Conservation (phyloP, 371 early-diverging fungal genomes). For the Mortierella sp. region DNA sequence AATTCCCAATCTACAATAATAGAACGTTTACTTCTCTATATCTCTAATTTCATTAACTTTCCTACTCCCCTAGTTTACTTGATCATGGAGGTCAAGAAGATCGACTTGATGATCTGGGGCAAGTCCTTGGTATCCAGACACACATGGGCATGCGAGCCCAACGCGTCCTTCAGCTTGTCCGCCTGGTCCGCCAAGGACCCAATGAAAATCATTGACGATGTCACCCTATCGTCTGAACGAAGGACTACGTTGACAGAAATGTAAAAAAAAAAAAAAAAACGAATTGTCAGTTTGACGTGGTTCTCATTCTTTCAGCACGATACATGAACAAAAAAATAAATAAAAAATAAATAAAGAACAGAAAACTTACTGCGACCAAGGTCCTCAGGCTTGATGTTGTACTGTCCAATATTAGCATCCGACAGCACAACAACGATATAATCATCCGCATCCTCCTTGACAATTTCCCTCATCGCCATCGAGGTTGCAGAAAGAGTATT, state of each 20-base stretch:
- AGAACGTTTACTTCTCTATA: not conserved
- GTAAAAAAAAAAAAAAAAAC: not conserved
- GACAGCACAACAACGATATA: slow-evolving; percentile 85
- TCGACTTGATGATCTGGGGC: slow-evolving; percentile 84
- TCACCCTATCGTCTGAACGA: slow-evolving; percentile 77
- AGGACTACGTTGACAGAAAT: slow-evolving; percentile 60
- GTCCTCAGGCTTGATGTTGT: slow-evolving; percentile 82
- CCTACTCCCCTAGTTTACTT: slow-evolving; percentile 49
- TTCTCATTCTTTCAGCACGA: not conserved
- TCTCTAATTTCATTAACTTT: not conserved
- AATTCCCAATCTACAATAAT: not conserved
- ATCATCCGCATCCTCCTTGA: slow-evolving; percentile 83
- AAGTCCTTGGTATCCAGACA: slow-evolving; percentile 84
- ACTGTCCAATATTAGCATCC: slow-evolving; percentile 89
- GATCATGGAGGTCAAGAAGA: slow-evolving; percentile 82
- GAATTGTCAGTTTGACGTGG: not conserved
- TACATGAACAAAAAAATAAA: not conserved
- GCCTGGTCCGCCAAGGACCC: slow-evolving; percentile 77
- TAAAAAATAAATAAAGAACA: slow-evolving; percentile 42
- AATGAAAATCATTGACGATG: slow-evolving; percentile 81
- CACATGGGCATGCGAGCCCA: slow-evolving; percentile 76
- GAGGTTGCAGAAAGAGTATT: slow-evolving; percentile 82
- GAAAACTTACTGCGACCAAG: slow-evolving; percentile 75
- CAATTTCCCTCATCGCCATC: slow-evolving; percentile 79
- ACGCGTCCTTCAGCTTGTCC: slow-evolving; percentile 71